Percentiles rank a stretch among this genome's conserved stretches.
These are phyloP conservation scores for Oxytropis ochrocephala DNA, from an alignment of 306 rosid species.

Conservation along the genomic window DNA sequence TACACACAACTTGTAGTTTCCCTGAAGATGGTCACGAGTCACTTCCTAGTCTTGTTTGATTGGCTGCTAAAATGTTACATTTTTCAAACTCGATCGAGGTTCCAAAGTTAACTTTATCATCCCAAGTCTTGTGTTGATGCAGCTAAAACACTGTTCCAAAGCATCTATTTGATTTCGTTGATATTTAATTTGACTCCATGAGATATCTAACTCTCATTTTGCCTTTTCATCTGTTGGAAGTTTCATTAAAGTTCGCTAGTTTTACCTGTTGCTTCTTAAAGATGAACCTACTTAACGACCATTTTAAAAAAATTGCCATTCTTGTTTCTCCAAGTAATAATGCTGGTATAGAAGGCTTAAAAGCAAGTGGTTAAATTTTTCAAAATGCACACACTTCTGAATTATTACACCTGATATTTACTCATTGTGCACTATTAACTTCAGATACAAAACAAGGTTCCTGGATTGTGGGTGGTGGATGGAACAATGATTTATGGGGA, in stretches of 20 bases:
- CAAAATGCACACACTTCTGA: background rate
- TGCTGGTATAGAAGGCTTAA: background rate
- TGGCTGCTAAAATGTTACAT: background rate
- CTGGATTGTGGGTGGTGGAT: constrained; percentile 90
- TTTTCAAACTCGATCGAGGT: background rate
- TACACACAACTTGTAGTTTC: background rate
- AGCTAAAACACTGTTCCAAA: background rate
- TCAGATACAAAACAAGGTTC: constrained; percentile 55
- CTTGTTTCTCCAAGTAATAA: background rate
- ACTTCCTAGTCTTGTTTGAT: background rate
- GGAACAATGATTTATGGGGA: constrained; percentile 88
- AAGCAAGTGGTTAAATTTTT: background rate
- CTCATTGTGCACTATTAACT: constrained; percentile 5
- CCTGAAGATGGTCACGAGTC: constrained; percentile 1
- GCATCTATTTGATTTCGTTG: background rate
- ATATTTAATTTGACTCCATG: background rate
- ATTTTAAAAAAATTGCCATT: background rate
- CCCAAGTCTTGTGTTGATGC: background rate
- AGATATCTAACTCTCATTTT: constrained; percentile 6
- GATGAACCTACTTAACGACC: background rate
- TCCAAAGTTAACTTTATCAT: background rate
- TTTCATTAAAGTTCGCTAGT: background rate
- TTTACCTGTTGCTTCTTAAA: background rate
- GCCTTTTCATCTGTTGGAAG: background rate
- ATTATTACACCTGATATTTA: background rate